phyloP scores from a whole-genome alignment of 345 rosid species.

The Citropsis articulata region DNA sequence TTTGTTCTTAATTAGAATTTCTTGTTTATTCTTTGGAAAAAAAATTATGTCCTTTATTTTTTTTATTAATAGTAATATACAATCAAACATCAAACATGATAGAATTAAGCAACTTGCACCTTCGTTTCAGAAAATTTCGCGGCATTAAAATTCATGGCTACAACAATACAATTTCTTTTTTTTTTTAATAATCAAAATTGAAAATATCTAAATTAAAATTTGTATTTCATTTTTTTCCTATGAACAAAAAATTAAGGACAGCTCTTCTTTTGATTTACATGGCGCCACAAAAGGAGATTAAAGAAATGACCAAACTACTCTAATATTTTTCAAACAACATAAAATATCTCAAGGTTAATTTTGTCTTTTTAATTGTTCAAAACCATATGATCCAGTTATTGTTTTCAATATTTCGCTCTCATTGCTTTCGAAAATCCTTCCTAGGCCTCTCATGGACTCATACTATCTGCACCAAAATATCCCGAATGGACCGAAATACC shows the following conservation, averaged over 20 bases:
- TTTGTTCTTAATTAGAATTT: no score
- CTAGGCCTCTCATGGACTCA: background rate
- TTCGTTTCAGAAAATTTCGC: no score
- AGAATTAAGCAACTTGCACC: no score
- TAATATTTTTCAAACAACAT: background rate
- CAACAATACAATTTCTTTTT: background rate
- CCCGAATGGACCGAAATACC: background rate
- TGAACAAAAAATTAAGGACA: background rate
- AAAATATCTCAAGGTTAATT: conserved; percentile 4
- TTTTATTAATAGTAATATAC: no score
- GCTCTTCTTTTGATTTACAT: background rate
- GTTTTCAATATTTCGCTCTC: background rate
- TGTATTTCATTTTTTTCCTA: background rate
- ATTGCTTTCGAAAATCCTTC: no score
- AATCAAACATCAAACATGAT: no score
- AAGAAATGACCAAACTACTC: conserved; percentile 3
- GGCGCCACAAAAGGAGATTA: background rate
- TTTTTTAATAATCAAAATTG: background rate
- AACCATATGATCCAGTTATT: background rate
- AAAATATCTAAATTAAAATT: background rate
- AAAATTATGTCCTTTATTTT: no score
- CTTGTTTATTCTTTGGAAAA: no score
- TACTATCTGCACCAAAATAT: background rate
- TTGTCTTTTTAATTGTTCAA: background rate
- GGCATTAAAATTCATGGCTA: no score